Evolutionary conservation across 345 rosid species (phyloP), one percentile per base, ranked within the genome.

Genomic region (Alliaria petiolata): DNA sequence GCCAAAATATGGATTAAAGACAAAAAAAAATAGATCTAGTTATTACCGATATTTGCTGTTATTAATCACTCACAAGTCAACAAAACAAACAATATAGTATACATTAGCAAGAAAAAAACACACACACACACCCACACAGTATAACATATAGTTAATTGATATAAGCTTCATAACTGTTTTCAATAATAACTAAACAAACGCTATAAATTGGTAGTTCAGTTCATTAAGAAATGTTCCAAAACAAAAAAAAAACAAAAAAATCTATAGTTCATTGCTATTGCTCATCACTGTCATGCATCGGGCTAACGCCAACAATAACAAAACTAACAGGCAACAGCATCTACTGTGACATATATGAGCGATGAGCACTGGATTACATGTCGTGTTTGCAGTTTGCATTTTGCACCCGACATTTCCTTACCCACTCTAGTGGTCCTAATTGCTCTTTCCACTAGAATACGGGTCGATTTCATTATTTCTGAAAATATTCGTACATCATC

Each of bases 381-480:
- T 75, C 8, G 67, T 65, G 49, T 52, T 51, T 74, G 43, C 46
- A 35, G 4, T 54, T 56, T 67, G 56, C 78, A 43, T 8, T 67
- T 68, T 61, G 64, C 44, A 53, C 78, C 74, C 74, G 74, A 75
- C 79, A 75, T 68, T 52, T 60, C 43, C 43, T 61, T 75, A 75
- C 74, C 69, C 64, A 68, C 69, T 53, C 14, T n/a, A 33, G 69
- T 75, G 79, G 74, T 75, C 79, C 79, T 67, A 51, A 16, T 68
- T 44, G 58, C 36, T 20, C 13, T 50, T 67, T 51, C 68, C 73
- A 58, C 62, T 67, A 67, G 42, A 10, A 50, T 44, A 74, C 12
- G 20, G 68, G 68, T 59, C 78, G 34, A 42, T 66, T 57, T 74
- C 68, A 50, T 47, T 47, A 65, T 67, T 67, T 50, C 54, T 59